Evolutionary conservation across 805 yeast genomes (phyloP), one percentile per base, ranked within the genome.

Genomic region (Dipodascopsis tothii): DNA sequence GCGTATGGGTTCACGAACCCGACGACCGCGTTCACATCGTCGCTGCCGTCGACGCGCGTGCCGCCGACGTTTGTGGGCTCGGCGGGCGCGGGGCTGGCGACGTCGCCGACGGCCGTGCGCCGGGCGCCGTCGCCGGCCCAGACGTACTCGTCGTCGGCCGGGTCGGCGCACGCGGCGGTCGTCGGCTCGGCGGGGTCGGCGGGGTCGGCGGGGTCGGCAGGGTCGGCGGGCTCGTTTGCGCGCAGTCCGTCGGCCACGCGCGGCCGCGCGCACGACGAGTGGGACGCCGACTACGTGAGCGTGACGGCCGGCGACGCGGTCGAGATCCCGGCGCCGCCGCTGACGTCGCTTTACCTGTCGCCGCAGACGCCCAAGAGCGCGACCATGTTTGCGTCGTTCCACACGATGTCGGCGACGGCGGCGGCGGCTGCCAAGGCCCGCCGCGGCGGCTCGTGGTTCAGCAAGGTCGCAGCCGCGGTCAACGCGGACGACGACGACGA

Each of bases 381-480:
- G 1, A 47, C 44, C 32, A 19, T 49, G 7, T 21, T 16, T 3
- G 35, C 52, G 5, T 23, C 39, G 18, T 66, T 66, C 51, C 61
- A 50, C 48, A 61, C 57, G 22, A 44, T 51, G 43, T 51, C 53
- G 21, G 70, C 79, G 32, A 77, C 82, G 81, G 78, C 75, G 60
- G 77, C 74, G 33, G 69, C 59, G 51, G 45, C 51, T 5, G 66
- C 62, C 25, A 75, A 72, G 35, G 14, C 9, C 14, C 30, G 30
- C 30, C 30, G 30, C 9, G 30, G 30, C 14, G 75, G 72, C 25
- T 55, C 49, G 5, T 22, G 43, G 19, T 66, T 66, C 51, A 61
- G 49, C 48, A 61, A 58, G 23, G 43, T 51, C 42, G 51, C 53
- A 21, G 70, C 79, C 30, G 77, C 82, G 81, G 78, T 76, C 60